These are phyloP conservation scores for Rhizopogon roseolus DNA, from an alignment of 768 basidiomycete genomes.

Conservation along the genomic window DNA sequence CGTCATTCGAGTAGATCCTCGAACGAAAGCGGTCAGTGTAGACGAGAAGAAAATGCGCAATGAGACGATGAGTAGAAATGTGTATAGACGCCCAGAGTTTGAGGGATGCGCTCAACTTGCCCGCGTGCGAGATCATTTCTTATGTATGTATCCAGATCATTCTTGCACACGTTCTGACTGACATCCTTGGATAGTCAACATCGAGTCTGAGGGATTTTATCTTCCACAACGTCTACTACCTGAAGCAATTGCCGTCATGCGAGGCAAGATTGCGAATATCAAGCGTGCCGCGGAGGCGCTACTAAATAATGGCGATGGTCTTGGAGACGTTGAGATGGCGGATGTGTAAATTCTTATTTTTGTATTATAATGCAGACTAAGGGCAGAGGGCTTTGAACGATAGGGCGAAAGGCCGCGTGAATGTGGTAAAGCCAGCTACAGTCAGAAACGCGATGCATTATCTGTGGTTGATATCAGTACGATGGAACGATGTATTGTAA, in stretches of 20 bases:
- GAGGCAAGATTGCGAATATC: constrained; percentile 66
- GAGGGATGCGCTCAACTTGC: constrained; percentile 76
- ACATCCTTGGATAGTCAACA: constrained; percentile 52
- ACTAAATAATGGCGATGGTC: constrained; percentile 32
- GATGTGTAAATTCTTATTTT: constrained; percentile 22
- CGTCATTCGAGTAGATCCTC: constrained; percentile 61
- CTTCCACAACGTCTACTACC: constrained; percentile 76
- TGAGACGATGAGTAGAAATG: constrained; percentile 90
- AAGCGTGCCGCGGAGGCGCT: constrained; percentile 56
- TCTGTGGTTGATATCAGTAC: no score
- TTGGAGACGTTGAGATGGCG: constrained; percentile 53
- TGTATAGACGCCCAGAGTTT: constrained; percentile 89
- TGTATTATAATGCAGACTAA: no score
- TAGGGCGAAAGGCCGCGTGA: no score
- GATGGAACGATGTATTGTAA: no score
- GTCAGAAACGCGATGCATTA: no score
- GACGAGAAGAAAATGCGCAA: constrained; percentile 64
- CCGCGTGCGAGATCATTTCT: constrained; percentile 86
- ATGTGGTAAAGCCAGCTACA: no score
- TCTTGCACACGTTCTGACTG: not conserved
- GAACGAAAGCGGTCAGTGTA: constrained; percentile 56
- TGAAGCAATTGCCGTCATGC: constrained; percentile 78
- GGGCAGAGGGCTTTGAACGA: no score
- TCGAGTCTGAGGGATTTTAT: constrained; percentile 91
- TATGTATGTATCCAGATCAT: constrained; percentile 55